Base-by-base conservation (phyloP, 805 yeast genomes). In the Ascoidea asiatica region DNA sequence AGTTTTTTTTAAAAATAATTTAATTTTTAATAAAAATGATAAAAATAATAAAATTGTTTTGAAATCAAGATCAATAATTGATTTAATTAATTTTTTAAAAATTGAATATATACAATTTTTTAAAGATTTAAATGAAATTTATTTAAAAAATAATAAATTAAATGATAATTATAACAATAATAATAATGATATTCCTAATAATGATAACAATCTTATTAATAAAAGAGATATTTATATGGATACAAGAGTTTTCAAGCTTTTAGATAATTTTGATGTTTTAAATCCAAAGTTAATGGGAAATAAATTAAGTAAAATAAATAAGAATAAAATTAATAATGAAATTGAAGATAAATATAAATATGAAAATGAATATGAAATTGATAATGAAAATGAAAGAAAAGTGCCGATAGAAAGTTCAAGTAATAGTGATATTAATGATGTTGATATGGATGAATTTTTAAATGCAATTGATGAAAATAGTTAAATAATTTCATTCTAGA, bases 41-140 rank as follows among this genome's bases (percentile, higher is more conserved):
- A 8, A 21, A 21, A 29, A 20, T 21, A 18, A 20, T 11, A 11
- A 20, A 8, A 13, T 17, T n/a, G 15, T 21, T 19, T 40, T 40
- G 35, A 40, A 2, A 51, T 66, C 5, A 5, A 53, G 72, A 20
- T 59, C 67, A 13, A 49, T 73, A 17, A 67, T 67, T 44, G 77
- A 73, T 45, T 67, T 70, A 5, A 52, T 73, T 11, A 62, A 64
- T 51, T 73, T 69, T 48, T 49, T 73, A 36, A 51, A 71, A 6
- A 58, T 61, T 19, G 75, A 73, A 50, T 68, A 67, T 5, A 61
- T 63, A 33, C 66, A 56, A 19, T 17, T 49, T 11, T 49, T 41
- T 33, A 21, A 39, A 17, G 44, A 65, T 18, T 50, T 54, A 15
- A 50, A 52, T 11, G 49, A 48, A 15, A 37, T 53, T 5, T 45